Base-by-base conservation (phyloP, 2,329 filamentous ascomycete genomes). In the Neonectria ditissima region DNA sequence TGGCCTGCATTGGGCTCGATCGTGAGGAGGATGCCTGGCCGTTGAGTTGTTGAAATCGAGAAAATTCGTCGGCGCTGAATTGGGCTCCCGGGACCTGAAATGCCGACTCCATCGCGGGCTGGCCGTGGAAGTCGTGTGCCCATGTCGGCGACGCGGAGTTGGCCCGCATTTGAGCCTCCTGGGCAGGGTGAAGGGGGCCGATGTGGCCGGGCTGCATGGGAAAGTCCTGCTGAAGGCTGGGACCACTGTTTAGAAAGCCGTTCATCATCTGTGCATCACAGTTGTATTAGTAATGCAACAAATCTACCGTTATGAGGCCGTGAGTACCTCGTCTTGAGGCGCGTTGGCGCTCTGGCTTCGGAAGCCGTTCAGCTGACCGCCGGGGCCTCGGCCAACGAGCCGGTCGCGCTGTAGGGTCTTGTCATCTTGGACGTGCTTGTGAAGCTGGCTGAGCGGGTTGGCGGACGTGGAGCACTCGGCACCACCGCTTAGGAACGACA, bases 361-460 rank as follows among this genome's bases (percentile, higher is more conserved):
- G 83, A 97, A 94, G 73, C 92, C 88, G 76, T 92, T 91, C 74
- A 92, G 86, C 74, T 91, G 83, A 8, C 87, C 90, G 45, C 87
- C 89, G 0, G 92, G 91, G 0, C 89, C 90, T 69, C 91, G 85
- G 66, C 92, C 93, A 64, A 92, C 90, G 65, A 98, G 84, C 63
- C 96, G 89, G 80, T 99, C 96, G 74, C 94, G 87, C 81, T 98
- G 96, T 62, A 98, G 84, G 62, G 92, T 96, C 81, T 94, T 97
- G 83, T 99, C 96, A 86, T 97, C 93, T 77, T 97, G 92, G 61
- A 96, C 93, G 80, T 97, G 94, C 81, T 99, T 99, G 69, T 94
- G 93, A 79, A 99, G 97, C 84, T 98, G 96, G 77, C 93, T 95
- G 74, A 99, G 89, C 62, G 97, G 96, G 80, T 99, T 99, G 76